Evolutionary conservation across 345 rosid species (phyloP).

Genomic region (Eucalyptus leucophloia): DNA sequence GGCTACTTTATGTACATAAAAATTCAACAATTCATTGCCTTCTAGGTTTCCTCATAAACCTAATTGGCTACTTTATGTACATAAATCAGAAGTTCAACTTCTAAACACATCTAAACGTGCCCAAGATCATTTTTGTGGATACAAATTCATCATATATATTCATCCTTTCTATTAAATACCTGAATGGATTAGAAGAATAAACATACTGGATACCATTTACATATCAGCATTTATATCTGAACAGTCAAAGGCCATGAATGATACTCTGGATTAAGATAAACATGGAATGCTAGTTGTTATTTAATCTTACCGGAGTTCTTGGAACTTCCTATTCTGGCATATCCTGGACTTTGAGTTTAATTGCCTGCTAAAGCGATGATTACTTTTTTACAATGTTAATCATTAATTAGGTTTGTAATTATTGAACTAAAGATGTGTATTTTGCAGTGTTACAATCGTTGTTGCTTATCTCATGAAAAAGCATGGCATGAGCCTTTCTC

Average conservation of each 20-base stretch:
- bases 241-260: not conserved
- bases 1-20: not conserved
- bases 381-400: not conserved
- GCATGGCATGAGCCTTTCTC: conserved; percentile 17
- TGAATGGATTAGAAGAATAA: not conserved
- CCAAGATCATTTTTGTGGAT: not conserved
- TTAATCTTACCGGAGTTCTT: not conserved
- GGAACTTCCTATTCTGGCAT: not conserved
- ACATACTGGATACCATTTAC: not conserved
- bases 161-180: not conserved
- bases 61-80: not conserved
- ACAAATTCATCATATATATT: not conserved
- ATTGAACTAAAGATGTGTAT: not conserved
- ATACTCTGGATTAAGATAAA: not conserved
- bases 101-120: not conserved
- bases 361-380: not conserved
- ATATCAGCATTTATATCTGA: not conserved
- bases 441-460: conserved; percentile 21
- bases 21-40: not conserved
- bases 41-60: not conserved
- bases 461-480: conserved; percentile 28
- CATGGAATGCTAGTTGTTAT: not conserved
- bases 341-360: not conserved
- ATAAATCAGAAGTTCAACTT: not conserved
- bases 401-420: not conserved